phyloP scores from a whole-genome alignment of 2,329 filamentous ascomycete species.

The Onygenales sp. region DNA sequence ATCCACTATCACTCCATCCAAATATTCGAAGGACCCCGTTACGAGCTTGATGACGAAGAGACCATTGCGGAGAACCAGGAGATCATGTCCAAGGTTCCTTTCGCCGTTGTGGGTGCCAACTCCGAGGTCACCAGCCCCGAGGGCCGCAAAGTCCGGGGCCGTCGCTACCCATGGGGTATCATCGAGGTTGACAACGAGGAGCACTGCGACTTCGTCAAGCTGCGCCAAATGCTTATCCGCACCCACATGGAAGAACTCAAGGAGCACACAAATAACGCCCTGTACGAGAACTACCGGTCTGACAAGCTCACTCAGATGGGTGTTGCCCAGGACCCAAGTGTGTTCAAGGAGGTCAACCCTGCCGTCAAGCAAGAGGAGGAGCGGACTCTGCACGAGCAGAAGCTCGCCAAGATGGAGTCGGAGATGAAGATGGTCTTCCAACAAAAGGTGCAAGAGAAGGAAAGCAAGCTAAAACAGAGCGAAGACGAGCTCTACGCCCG shows the following conservation, averaged over 20 bases:
- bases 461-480: conserved; percentile 98
- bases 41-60: conserved; percentile 98
- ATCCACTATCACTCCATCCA: conserved; percentile 96
- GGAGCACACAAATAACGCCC: conserved; percentile 97
- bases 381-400: conserved; percentile 95
- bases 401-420: conserved; percentile 99
- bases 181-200: conserved; percentile 99
- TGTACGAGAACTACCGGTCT: conserved; percentile 99
- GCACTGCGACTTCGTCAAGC: conserved; percentile 99
- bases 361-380: conserved; percentile 99
- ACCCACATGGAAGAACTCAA: conserved; percentile 99
- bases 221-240: conserved; percentile 98
- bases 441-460: conserved; percentile 98
- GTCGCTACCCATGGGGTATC: conserved; percentile 94
- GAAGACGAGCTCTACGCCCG: conserved; percentile 97
- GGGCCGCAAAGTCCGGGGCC: conserved; percentile 90
- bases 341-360: conserved; percentile 99
- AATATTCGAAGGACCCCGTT: conserved; percentile 97
- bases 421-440: conserved; percentile 99
- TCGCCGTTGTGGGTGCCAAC: conserved; percentile 95
- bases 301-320: conserved; percentile 99
- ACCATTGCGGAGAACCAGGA: conserved; percentile 99
- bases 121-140: conserved; percentile 85
- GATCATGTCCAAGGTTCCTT: conserved; percentile 99
- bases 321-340: conserved; percentile 93